These are phyloP conservation scores for Pleurozium schreberi DNA, from an alignment of 225 moss, liverwort and hornwort genomes.

Conservation along the genomic window DNA sequence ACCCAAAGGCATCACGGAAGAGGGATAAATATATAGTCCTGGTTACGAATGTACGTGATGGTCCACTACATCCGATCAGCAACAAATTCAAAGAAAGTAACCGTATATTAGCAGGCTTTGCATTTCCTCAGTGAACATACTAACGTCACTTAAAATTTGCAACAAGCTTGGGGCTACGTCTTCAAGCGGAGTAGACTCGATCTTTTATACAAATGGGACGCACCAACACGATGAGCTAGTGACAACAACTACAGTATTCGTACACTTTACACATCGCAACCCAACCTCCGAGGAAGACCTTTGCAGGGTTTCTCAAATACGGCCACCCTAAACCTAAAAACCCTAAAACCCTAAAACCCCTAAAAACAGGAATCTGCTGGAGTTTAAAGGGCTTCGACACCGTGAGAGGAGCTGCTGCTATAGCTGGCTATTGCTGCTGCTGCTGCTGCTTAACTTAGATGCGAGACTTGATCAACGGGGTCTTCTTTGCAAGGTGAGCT, in stretches of 20 bases:
- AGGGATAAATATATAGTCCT: not conserved
- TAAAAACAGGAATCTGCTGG: not conserved
- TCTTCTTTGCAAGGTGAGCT: conserved; percentile 46
- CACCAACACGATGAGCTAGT: not conserved
- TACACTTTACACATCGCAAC: conserved; percentile 2
- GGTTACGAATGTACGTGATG: too few relatives aligned
- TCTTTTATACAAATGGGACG: not conserved
- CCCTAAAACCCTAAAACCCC: not conserved
- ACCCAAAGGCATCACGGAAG: not conserved
- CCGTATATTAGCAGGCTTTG: not conserved
- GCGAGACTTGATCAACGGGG: conserved; percentile 75
- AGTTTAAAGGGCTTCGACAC: not conserved
- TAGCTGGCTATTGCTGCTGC: not conserved
- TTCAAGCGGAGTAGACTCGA: not conserved
- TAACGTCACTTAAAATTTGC: not conserved
- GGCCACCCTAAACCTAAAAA: not conserved
- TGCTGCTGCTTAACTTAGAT: not conserved
- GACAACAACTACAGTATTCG: not conserved
- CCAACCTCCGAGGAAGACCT: not conserved
- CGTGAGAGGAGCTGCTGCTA: not conserved
- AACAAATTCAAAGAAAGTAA: not conserved
- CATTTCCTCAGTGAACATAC: not conserved
- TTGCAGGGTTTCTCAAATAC: not conserved
- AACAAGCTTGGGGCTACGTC: not conserved
- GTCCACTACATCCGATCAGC: not conserved